Base-by-base conservation (phyloP, 805 yeast species). In the Wickerhamiella cacticola region DNA sequence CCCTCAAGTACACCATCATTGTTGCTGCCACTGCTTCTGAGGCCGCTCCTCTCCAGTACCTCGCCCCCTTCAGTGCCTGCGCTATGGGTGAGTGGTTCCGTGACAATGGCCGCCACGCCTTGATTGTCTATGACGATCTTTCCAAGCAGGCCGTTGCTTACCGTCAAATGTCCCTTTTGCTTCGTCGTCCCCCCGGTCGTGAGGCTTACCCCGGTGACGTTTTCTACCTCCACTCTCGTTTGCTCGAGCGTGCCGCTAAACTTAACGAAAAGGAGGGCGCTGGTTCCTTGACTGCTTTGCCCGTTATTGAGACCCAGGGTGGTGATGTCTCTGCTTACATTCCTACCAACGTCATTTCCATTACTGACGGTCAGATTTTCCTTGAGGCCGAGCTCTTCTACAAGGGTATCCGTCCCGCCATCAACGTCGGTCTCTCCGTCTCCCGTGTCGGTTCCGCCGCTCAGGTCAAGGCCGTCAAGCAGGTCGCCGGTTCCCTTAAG, bases 51-150 rank as follows among this genome's bases (percentile, higher is more conserved):
- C 79, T 92, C 73, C 99, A 92, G 79, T 92, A 87, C 79, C 75
- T 92, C 70, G 97, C 99, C 77, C 99, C 99, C 71, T 92, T 92
- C 95, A 86, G 98, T 63, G 99, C 88, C 61, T 82, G 95, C 70
- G 95, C 99, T 66, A 88, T 92, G 70, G 96, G 97, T 77, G 99
- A 92, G 78, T 92, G 98, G 98, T 92, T 92, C 94, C 86, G 98
- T 80, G 99, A 92, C 79, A 92, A 89, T 73, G 96, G 95, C 69
- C 84, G 73, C 71, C 97, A 92, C 74, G 94, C 97, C 63, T 76
- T 89, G 75, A 92, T 89, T 72, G 75, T 86, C 80, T 89, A 76
- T 75, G 97, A 89, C 72, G 97, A 89, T 74, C 80, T 89, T 75
- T 89, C 97, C 68, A 89, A 89, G 78, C 97, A 89, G 78, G 97